These are phyloP conservation scores for Neurospora cerealis DNA, from an alignment of 495 filamentous ascomycete species.

Conservation along the genomic window DNA sequence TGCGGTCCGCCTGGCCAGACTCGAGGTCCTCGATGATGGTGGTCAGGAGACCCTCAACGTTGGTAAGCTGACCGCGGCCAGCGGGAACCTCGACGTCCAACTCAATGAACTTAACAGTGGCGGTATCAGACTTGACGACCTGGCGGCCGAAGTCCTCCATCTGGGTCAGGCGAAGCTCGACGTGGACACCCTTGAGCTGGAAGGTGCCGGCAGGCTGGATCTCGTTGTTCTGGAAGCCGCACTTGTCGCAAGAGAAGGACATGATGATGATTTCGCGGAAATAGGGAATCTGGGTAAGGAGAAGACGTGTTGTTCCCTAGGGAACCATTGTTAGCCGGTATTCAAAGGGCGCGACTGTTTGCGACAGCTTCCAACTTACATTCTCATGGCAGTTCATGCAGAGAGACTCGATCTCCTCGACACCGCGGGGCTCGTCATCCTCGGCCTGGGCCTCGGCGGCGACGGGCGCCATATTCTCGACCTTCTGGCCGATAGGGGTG, in stretches of 20 bases:
- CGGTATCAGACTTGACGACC: slow-evolving; percentile 84
- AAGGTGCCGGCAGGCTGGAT: slow-evolving; percentile 85
- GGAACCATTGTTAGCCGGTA: slow-evolving; percentile 1
- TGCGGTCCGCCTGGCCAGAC: slow-evolving; percentile 62
- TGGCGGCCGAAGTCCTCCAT: slow-evolving; percentile 70
- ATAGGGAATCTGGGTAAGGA: slow-evolving; percentile 85
- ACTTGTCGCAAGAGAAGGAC: slow-evolving; percentile 88
- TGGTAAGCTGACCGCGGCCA: slow-evolving; percentile 80
- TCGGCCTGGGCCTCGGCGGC: slow-evolving; percentile 21
- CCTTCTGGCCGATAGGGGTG: slow-evolving; percentile 45
- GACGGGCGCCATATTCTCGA: slow-evolving; percentile 31
- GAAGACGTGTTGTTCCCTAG: slow-evolving; percentile 73
- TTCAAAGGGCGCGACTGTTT: neutral
- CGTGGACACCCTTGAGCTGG: slow-evolving; percentile 76
- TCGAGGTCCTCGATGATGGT: slow-evolving; percentile 68
- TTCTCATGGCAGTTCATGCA: slow-evolving; percentile 56
- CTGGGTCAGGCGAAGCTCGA: slow-evolving; percentile 59
- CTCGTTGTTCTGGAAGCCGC: slow-evolving; percentile 79
- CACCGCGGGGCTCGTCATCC: slow-evolving; percentile 42
- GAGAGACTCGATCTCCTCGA: slow-evolving; percentile 47
- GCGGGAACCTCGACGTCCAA: slow-evolving; percentile 86
- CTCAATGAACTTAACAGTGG: slow-evolving; percentile 69
- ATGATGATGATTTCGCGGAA: slow-evolving; percentile 96
- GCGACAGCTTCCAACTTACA: slow-evolving; percentile 37
- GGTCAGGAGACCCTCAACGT: slow-evolving; percentile 76